Evolutionary conservation across 2,329 filamentous ascomycete species (phyloP), one percentile per base, ranked within the genome.

Genomic region (Colletotrichum incanum): DNA sequence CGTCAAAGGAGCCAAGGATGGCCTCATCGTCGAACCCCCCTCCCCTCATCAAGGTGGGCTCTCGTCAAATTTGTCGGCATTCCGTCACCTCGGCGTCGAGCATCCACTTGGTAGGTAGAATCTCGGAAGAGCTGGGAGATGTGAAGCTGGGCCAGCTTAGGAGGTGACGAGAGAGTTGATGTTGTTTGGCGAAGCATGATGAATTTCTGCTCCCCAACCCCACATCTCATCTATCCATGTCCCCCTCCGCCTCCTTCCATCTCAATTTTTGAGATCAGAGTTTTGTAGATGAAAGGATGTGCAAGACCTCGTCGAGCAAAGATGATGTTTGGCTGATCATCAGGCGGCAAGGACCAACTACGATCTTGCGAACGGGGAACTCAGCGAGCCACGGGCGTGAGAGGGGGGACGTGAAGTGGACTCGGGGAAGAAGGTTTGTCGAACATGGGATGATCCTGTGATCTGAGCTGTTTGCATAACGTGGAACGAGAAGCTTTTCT

Each of bases 361-460:
- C 54, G 28, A 66, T 66, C 54, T 65, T 37, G 28, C 31, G 11
- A 37, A 55, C 37, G 31, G 20, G 34, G 45, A 28, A 37, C 28
- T n/a, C 39, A 34, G 59, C 34, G 61, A 43, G 50, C 39, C 23
- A 41, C 37, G 14, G 50, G 20, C 9, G 45, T 37, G 28, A 49
- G 54, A 41, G 14, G n/a, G 34, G 34, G n/a, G 58, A 5, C 28
- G 28, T 31, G 28, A 31, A 31, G 28, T 67, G 58, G 64, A 63
- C 50, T 52, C 59, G 23, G 11, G 28, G 28, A 14, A n/a, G 20
- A 54, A 37, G 52, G 45, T 59, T 47, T 28, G 20, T 52, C 52
- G 6, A 49, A 72, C 26, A 69, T 72, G 28, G 65, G 69, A 72
- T 55, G 69, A 72, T 68, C 69, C 65, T 72, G 59, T 72, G 69